Conservation (phyloP, 768 basidiomycete species). For the Termitomyces sp. region DNA sequence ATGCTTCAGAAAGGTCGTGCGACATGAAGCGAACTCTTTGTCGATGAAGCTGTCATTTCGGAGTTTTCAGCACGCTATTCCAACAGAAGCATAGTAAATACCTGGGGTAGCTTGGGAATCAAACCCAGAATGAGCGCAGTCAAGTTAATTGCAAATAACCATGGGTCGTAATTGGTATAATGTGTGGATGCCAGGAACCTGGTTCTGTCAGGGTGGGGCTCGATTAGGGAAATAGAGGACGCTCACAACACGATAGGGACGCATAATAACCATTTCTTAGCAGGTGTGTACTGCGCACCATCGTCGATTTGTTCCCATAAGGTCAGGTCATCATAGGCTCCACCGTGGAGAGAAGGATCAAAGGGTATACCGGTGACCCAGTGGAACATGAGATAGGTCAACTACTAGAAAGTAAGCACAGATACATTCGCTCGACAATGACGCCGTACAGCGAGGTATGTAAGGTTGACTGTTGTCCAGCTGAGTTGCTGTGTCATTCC, state of each 20-base stretch:
- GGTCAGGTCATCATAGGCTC: conserved; percentile 96
- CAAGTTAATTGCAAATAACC: conserved; percentile 89
- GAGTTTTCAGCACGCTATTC: conserved; percentile 12
- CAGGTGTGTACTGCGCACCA: conserved; percentile 96
- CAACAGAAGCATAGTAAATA: conserved; percentile 28
- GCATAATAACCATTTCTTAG: conserved; percentile 93
- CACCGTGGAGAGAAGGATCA: conserved; percentile 78
- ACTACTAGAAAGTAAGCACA: conserved; percentile 33
- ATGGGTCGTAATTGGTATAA: conserved; percentile 95
- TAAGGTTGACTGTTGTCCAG: conserved; percentile 90
- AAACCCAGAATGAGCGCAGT: conserved; percentile 74
- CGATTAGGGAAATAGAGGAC: background rate
- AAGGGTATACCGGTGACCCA: conserved; percentile 98
- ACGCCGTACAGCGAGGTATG: conserved; percentile 73
- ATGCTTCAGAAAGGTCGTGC: conserved; percentile 56
- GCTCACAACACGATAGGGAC: conserved; percentile 87
- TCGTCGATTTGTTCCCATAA: conserved; percentile 99
- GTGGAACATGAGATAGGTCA: conserved; percentile 99
- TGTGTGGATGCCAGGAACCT: conserved; percentile 98
- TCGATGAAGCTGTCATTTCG: conserved; percentile 59
- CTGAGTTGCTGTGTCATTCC: conserved; percentile 92
- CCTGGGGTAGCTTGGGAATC: conserved; percentile 94
- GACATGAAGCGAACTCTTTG: conserved; percentile 78
- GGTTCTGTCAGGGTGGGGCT: conserved; percentile 10
- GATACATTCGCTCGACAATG: background rate